Conservation (phyloP, 176 grass and related monocot genomes). For the Zoysia japonica region DNA sequence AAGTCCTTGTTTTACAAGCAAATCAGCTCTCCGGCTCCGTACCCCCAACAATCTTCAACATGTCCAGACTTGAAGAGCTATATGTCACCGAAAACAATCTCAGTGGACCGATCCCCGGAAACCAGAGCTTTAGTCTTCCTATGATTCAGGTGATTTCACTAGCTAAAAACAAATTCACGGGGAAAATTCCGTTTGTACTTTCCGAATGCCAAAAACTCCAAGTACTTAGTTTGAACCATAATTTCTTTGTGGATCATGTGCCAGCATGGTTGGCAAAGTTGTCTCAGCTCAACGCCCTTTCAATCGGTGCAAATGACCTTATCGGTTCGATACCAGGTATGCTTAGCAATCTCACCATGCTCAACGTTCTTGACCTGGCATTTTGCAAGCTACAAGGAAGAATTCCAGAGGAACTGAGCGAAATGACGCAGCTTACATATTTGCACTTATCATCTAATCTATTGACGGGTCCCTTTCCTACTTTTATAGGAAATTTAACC, state of each 20-base stretch:
- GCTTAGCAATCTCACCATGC: constrained; percentile 10
- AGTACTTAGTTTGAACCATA: neutral
- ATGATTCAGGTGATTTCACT: neutral
- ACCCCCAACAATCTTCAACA: neutral
- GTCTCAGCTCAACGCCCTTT: neutral
- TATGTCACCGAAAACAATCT: neutral
- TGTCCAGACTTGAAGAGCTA: neutral
- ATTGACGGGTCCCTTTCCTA: neutral
- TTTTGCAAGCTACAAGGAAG: neutral
- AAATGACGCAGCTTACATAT: too few relatives aligned
- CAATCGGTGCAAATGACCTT: neutral
- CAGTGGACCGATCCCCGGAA: neutral
- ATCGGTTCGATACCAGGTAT: neutral
- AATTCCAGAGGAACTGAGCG: neutral
- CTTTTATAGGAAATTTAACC: neutral
- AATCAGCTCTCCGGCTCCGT: constrained; percentile 3
- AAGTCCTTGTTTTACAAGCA: neutral
- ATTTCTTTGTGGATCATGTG: neutral
- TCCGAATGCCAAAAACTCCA: neutral
- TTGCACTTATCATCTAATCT: neutral
- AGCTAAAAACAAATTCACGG: fast-evolving
- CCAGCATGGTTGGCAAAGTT: neutral
- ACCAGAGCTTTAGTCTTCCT: neutral
- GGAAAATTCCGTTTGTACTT: neutral
- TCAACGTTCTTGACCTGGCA: neutral